Percentiles rank a stretch among this genome's conserved stretches.
Evolutionary conservation across 371 early-diverging fungal species (phyloP).

Genomic region (Lichtheimia corymbifera): DNA sequence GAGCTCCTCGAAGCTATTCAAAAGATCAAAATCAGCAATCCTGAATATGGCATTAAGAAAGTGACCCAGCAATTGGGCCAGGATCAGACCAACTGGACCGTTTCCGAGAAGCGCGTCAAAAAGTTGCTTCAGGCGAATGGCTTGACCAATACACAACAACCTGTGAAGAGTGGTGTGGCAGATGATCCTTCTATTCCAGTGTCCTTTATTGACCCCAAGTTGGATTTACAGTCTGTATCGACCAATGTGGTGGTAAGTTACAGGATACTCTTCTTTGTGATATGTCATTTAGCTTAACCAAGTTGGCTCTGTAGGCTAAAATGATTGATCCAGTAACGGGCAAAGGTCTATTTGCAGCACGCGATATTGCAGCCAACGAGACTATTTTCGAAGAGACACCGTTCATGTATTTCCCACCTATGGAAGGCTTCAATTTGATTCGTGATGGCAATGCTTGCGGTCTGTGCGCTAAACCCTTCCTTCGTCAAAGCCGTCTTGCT

Average conservation of each 20-base stretch:
- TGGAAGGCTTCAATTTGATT: slow-evolving; percentile 56
- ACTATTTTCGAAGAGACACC: slow-evolving; percentile 63
- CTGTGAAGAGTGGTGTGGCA: slow-evolving; percentile 44
- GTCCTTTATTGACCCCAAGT: slow-evolving; percentile 59
- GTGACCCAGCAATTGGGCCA: slow-evolving; percentile 45
- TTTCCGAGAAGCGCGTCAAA: slow-evolving; percentile 70
- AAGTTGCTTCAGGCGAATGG: slow-evolving; percentile 61
- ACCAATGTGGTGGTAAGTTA: slow-evolving; percentile 37
- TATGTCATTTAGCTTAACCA: background rate
- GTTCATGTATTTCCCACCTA: slow-evolving; percentile 64
- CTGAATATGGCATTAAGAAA: slow-evolving; percentile 60
- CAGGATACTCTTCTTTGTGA: too few species aligned
- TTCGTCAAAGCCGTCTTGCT: slow-evolving; percentile 33
- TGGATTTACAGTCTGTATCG: slow-evolving; percentile 47
- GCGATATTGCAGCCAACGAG: slow-evolving; percentile 56
- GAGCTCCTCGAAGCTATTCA: slow-evolving; percentile 43
- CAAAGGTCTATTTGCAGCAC: slow-evolving; percentile 64
- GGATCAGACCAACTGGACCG: slow-evolving; percentile 59
- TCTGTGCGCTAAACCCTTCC: slow-evolving; percentile 57
- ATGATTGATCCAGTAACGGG: slow-evolving; percentile 65
- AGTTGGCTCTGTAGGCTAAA: slow-evolving; percentile 27
- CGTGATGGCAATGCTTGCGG: slow-evolving; percentile 58
- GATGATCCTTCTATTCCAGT: slow-evolving; percentile 65
- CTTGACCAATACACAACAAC: slow-evolving; percentile 27
- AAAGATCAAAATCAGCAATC: slow-evolving; percentile 49